phyloP scores from a whole-genome alignment of 306 rosid species.

The Amphicarpaea edgeworthii region DNA sequence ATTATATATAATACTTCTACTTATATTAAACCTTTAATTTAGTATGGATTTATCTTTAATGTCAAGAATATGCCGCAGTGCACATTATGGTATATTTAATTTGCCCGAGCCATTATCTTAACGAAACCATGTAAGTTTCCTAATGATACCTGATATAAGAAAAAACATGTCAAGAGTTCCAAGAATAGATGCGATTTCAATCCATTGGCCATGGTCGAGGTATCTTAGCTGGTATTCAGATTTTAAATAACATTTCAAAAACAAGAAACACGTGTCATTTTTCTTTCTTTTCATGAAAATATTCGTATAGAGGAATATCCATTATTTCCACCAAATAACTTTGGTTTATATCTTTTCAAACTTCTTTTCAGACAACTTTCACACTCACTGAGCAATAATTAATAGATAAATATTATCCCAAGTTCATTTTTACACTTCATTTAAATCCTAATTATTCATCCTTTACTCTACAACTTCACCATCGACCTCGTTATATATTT shows the following conservation, averaged over 20 bases:
- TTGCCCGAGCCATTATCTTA: background rate
- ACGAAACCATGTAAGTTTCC: no score
- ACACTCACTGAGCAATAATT: background rate
- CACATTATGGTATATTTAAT: background rate
- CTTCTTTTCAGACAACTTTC: background rate
- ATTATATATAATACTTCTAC: background rate
- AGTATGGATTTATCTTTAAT: background rate
- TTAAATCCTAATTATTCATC: background rate
- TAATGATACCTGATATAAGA: background rate
- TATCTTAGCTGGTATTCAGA: background rate
- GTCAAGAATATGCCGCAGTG: background rate
- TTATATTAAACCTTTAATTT: background rate
- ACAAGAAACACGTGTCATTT: background rate
- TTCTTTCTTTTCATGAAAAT: background rate
- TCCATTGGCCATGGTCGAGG: background rate
- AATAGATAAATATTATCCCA: background rate
- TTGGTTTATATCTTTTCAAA: background rate
- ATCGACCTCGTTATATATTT: background rate
- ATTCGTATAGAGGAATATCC: background rate
- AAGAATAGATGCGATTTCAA: constrained; percentile 1
- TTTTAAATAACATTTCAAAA: background rate
- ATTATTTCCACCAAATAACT: background rate
- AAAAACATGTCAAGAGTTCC: background rate
- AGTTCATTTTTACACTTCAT: background rate
- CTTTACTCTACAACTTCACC: no score